Conservation (phyloP, 176 grass and related monocot genomes). For the Sorghum bicolor region Sorghum_bicolor_NCBIv3 NC_012874.2:66917501-66918000, state of each 20-base stretch:
- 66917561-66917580: too few relatives aligned
- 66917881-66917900: constrained; percentile 45
- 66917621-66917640: too few relatives aligned
- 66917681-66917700: too few relatives aligned
- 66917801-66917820: neutral
- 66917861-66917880: constrained; percentile 16
- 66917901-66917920: constrained; percentile 45
- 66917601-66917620: too few relatives aligned
- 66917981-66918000: constrained; percentile 29
- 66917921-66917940: constrained; percentile 23
- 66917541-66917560: too few relatives aligned
- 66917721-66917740: neutral
- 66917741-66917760: neutral
- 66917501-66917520: too few relatives aligned
- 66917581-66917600: too few relatives aligned
- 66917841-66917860: constrained; percentile 24
- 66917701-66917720: too few relatives aligned
- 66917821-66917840: constrained; percentile 26
- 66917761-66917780: neutral
- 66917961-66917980: constrained; percentile 18
- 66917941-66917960: neutral
- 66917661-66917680: too few relatives aligned
- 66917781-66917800: neutral
- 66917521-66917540: too few relatives aligned
- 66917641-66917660: too few relatives aligned